Percentiles rank a stretch among this genome's conserved stretches.
Evolutionary conservation across 2,329 filamentous ascomycete species (phyloP).

Genomic region (Ceratocystis harringtonii): DNA sequence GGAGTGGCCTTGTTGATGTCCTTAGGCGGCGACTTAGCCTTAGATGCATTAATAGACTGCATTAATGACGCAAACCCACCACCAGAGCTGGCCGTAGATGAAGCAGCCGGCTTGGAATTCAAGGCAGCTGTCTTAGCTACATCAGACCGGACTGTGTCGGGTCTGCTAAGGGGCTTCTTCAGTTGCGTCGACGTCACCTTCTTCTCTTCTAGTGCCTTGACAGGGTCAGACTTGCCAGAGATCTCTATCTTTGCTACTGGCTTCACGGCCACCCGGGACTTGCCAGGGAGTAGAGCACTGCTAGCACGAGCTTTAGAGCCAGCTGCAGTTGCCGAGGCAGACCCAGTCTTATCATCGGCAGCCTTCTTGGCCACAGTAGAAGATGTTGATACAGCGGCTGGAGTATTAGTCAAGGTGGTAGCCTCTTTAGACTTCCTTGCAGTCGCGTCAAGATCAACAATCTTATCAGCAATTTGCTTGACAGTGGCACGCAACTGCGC

Average conservation of each 20-base stretch:
- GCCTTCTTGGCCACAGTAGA: not conserved
- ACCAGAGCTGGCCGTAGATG: conserved; percentile 25
- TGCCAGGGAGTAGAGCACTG: conserved; percentile 31
- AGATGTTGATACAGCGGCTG: not conserved
- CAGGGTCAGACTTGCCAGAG: conserved; percentile 18
- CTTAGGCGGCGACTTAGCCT: conserved; percentile 30
- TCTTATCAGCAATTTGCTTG: conserved; percentile 33
- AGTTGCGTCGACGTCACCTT: conserved; percentile 16
- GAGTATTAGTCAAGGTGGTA: not conserved
- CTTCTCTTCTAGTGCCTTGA: conserved; percentile 18
- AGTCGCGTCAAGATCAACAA: conserved; percentile 21
- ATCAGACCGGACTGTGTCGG: conserved; percentile 20
- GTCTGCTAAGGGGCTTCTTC: conserved; percentile 20
- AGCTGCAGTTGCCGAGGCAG: conserved; percentile 16
- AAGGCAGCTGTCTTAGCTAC: conserved; percentile 22
- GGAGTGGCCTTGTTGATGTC: conserved; percentile 30
- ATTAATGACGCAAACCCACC: conserved; percentile 42
- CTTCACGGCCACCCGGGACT: conserved; percentile 32
- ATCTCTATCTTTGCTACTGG: conserved; percentile 24
- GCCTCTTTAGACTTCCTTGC: conserved; percentile 27
- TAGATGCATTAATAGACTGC: conserved; percentile 34
- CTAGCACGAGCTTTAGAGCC: conserved; percentile 24
- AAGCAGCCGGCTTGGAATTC: conserved; percentile 18
- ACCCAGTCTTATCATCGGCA: not conserved
- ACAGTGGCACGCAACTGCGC: conserved; percentile 47